These are phyloP conservation scores for Haberlea rhodopensis DNA, from an alignment of 257 asterid species.

Conservation along the genomic window DNA sequence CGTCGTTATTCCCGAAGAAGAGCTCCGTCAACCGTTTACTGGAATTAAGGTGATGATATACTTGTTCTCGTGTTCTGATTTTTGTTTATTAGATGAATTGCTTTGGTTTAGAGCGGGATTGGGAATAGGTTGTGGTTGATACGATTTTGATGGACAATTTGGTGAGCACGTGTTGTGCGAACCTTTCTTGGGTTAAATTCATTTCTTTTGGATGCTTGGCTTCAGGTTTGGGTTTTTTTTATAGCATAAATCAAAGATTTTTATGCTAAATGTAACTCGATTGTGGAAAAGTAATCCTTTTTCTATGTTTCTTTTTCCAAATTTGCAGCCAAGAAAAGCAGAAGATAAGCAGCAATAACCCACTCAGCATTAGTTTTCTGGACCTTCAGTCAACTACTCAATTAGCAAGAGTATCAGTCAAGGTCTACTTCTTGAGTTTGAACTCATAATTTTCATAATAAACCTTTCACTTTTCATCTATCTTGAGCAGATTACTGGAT, in stretches of 20 bases:
- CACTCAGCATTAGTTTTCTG: not conserved
- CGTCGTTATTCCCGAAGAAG: conserved; percentile 69
- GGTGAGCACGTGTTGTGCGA: conserved; percentile 36
- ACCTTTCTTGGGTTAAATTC: not conserved
- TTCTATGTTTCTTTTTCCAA: not conserved
- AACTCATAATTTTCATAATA: not conserved
- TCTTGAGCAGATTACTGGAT: not conserved
- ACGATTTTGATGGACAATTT: conserved; percentile 28
- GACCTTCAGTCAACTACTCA: conserved; percentile 19
- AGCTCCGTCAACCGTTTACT: conserved; percentile 53
- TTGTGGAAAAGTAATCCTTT: not conserved
- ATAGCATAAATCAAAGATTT: not conserved
- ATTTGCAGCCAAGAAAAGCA: conserved; percentile 71
- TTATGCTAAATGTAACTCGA: not conserved
- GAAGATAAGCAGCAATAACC: conserved; percentile 49
- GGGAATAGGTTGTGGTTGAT: conserved; percentile 5
- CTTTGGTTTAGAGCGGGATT: not conserved
- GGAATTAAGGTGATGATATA: conserved; percentile 64
- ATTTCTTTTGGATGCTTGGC: not conserved
- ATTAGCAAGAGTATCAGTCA: conserved; percentile 6
- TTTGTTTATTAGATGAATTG: not conserved
- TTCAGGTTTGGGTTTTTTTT: not conserved
- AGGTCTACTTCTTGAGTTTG: conserved; percentile 5
- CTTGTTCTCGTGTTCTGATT: not conserved
- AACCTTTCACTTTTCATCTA: not conserved